Conservation (phyloP, 2,329 filamentous ascomycete genomes). For the Aureobasidium sp. region DNA sequence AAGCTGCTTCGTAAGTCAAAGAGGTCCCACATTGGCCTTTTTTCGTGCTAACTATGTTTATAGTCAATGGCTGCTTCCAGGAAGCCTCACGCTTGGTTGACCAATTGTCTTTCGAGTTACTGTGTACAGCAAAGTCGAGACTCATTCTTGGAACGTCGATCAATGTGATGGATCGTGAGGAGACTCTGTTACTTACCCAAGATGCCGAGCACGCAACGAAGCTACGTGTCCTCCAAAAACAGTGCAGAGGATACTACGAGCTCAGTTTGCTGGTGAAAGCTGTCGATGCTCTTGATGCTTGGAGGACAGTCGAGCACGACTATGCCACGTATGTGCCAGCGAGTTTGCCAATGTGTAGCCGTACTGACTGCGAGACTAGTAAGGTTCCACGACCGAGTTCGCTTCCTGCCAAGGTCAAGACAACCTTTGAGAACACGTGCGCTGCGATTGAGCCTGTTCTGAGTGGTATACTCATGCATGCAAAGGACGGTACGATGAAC, state of each 20-base stretch:
- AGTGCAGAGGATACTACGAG: slow-evolving; percentile 35
- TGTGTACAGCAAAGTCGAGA: slow-evolving; percentile 35
- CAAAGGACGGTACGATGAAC: slow-evolving; percentile 21
- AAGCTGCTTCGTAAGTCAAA: slow-evolving; percentile 70
- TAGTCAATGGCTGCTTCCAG: slow-evolving; percentile 43
- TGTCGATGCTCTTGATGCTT: slow-evolving; percentile 37
- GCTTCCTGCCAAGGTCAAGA: slow-evolving; percentile 27
- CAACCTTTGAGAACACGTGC: slow-evolving; percentile 34
- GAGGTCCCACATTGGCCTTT: not conserved
- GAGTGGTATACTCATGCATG: slow-evolving; percentile 25
- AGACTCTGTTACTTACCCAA: slow-evolving; percentile 16
- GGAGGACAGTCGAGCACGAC: slow-evolving; percentile 36
- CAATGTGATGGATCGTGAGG: slow-evolving; percentile 30
- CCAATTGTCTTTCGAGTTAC: slow-evolving; percentile 44
- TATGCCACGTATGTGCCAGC: slow-evolving; percentile 24
- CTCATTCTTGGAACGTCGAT: slow-evolving; percentile 34
- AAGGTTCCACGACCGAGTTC: slow-evolving; percentile 19
- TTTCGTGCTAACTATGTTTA: slow-evolving; percentile 18
- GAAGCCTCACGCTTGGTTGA: slow-evolving; percentile 50
- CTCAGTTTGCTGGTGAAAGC: slow-evolving; percentile 37
- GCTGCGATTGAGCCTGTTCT: slow-evolving; percentile 34
- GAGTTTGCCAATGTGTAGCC: no score
- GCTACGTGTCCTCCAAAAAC: slow-evolving; percentile 22
- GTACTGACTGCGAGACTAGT: not conserved
- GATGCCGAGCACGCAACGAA: slow-evolving; percentile 19